Evolutionary conservation across 495 filamentous ascomycete species (phyloP), one percentile per base, ranked within the genome.

Genomic region (Aspergillus saccharolyticus): DNA sequence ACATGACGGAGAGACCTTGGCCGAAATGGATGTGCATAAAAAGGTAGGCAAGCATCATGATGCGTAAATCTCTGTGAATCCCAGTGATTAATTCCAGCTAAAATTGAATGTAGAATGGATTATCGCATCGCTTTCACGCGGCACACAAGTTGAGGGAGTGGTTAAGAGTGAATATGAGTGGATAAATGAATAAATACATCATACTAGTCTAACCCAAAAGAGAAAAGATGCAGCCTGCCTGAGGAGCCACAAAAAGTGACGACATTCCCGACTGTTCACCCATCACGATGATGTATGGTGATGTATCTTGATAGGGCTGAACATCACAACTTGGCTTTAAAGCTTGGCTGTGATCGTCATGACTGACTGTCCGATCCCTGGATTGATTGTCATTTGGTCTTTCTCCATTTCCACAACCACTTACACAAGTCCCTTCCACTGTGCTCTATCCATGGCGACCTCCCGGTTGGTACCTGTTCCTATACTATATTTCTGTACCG

Each of bases 1-100:
- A 72, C 89, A 90, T 61, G 81, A 89, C 59, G 90, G 91, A 25
- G 73, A 91, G 73, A 96, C 91, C 73, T 90, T 93, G 60, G 91
- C 91, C 22, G 91, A 96, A 74, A 96, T 96, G 92, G 85, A 87
- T 51, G 86, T 88, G 72, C 76, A 67, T 18, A 83, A 85, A 69
- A 96, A 96, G 63, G 69, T 72, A 49, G 17, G 25, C 25, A 28
- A 42, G 44, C 33, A 24, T 17, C 19, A 28, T 21, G 24, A 33
- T 47, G 16, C 17, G 4, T 24, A 1, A 22, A n/a, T n/a, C n/a
- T n/a, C n/a, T n/a, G n/a, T n/a, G n/a, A n/a, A n/a, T n/a, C n/a
- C n/a, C n/a, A n/a, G n/a, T 60, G 24, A 12, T 2, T 10, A 5
- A 39, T 5, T 39, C 33, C 10, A 2, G 10, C 33, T 39, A 5